Evolutionary conservation across 257 asterid genomes (phyloP).

Genomic region (Nicotiana knightiana): DNA sequence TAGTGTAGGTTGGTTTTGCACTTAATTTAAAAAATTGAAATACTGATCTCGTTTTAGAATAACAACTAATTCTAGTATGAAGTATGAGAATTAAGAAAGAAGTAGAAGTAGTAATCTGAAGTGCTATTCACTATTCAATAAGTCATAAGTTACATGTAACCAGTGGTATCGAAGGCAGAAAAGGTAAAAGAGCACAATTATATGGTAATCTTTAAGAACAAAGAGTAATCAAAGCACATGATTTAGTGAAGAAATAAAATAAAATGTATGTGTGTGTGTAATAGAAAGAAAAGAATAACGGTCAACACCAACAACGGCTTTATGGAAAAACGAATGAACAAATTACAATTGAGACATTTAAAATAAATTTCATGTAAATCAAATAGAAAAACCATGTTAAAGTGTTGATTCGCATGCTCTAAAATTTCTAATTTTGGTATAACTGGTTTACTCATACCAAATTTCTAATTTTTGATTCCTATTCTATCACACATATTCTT

Average conservation of each 20-base stretch:
- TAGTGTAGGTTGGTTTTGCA: background rate
- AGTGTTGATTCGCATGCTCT: too few species aligned
- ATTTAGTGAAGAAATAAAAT: too few species aligned
- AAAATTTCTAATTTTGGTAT: too few species aligned
- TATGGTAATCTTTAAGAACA: background rate
- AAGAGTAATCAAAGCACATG: background rate
- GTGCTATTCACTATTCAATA: background rate
- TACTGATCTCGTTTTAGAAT: background rate
- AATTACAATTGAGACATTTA: background rate
- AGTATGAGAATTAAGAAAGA: background rate
- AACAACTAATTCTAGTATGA: background rate
- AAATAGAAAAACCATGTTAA: too few species aligned
- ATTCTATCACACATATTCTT: too few species aligned
- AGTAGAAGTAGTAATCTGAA: background rate
- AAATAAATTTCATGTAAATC: too few species aligned
- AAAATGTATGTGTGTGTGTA: background rate
- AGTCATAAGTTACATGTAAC: background rate
- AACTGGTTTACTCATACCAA: too few species aligned
- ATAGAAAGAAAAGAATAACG: background rate
- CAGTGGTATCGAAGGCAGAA: background rate
- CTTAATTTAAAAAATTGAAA: background rate
- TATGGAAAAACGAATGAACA: background rate
- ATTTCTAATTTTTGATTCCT: too few species aligned
- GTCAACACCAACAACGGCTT: background rate
- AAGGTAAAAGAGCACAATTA: background rate